Conservation (phyloP, 495 filamentous ascomycete genomes). For the Penicillium flavigenum region DNA sequence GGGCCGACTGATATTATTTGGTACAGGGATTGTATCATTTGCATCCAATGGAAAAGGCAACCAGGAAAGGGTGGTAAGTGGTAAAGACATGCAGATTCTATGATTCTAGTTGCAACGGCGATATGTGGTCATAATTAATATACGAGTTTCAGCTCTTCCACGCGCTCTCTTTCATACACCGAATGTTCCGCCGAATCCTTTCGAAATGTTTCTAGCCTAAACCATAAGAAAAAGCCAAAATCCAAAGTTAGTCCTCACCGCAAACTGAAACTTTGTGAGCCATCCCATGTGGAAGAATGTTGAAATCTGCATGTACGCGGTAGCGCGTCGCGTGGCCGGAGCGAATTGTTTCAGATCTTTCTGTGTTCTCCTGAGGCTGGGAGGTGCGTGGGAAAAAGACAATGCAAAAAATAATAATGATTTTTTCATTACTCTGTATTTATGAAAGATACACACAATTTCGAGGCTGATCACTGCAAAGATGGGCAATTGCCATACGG, state of each 20-base stretch:
- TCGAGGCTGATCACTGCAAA: constrained; percentile 13
- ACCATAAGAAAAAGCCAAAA: constrained; percentile 2
- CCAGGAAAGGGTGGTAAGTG: background rate
- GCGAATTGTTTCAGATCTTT: constrained; percentile 23
- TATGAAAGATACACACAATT: background rate
- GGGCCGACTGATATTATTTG: background rate
- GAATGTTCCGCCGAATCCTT: constrained; percentile 7
- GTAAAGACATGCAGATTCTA: background rate
- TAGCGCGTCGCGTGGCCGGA: constrained; percentile 31
- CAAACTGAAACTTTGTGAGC: constrained; percentile 23
- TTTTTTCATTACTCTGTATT: background rate
- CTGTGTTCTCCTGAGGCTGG: background rate
- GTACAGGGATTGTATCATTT: constrained; percentile 4
- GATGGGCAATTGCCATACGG: background rate
- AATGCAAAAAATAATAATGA: background rate
- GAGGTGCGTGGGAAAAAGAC: background rate
- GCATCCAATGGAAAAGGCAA: constrained; percentile 1
- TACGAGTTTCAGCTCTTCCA: background rate
- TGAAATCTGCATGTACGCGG: constrained; percentile 19
- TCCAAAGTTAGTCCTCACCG: constrained; percentile 4
- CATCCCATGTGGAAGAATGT: constrained; percentile 23
- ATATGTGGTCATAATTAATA: background rate
- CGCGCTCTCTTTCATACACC: constrained; percentile 1
- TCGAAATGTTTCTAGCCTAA: background rate
- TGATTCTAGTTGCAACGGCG: background rate